Base-by-base conservation (phyloP, 805 yeast genomes). In the Candida easanensis region DNA sequence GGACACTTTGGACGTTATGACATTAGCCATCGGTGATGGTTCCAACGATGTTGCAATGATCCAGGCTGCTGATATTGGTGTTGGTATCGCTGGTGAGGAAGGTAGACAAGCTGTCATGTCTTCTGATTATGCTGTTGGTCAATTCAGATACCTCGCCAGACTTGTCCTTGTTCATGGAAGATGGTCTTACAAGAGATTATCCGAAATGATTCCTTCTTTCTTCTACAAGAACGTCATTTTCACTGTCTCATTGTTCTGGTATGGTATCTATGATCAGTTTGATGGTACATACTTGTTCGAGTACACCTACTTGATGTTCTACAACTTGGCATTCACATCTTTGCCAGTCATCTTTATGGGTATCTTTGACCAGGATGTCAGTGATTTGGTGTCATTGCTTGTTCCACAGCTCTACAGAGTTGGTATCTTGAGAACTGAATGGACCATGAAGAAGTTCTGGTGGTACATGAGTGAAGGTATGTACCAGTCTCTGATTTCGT, bases 1-100 rank as follows among this genome's bases (percentile, higher is more conserved):
- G 60, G 77, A 80, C 28, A 73, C 82, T 8, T 68, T 86, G 36
- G 80, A 80, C 48, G 95, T 86, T 22, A 86, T 85, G 89, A 86
- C 95, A 1, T 66, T 86, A 39, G 91, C 61, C 18, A 84, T 86
- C 58, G 95, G 95, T 52, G 95, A 86, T 65, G 95, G 95, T 43
- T 81, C 93, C 17, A 86, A 86, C 61, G 95, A 86, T 66, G 93
- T 86, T 50, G 89, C 95, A 8, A 86, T 86, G 95, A 86, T 86
- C 52, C 95, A 86, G 61, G 83, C 89, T 21, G 91, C 93, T 1
- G 82, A 85, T 63, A 84, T 86, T 39, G 60, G 62, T 45, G 60
- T 57, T 33, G 95, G 95, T 57, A 84, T 85, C 42, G 93, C 90
- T 5, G 93, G 95, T 67, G 93, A 85, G 68, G 93, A 86, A 67